These are phyloP conservation scores for Starmerella vaccinii DNA, from an alignment of 805 yeast species.

Conservation along the genomic window DNA sequence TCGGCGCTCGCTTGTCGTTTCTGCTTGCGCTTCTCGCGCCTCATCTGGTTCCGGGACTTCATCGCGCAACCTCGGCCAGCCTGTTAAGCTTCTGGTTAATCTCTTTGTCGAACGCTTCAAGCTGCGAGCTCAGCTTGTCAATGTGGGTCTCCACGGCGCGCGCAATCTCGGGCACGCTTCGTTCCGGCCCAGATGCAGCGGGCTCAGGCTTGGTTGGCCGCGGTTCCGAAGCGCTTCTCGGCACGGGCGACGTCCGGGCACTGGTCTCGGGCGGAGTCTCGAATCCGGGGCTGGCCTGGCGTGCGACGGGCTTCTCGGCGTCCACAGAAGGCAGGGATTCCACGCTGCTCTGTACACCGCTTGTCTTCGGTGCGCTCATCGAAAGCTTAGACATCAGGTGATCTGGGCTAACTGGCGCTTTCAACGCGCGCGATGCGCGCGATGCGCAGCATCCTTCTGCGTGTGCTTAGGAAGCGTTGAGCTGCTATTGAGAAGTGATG, in stretches of 20 bases:
- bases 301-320: neutral
- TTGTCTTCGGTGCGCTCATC: neutral
- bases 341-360: neutral
- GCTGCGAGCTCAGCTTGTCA: slow-evolving; percentile 13
- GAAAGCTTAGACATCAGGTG: slow-evolving; percentile 2
- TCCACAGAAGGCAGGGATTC: neutral
- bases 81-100: slow-evolving; percentile 18
- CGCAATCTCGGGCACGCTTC: slow-evolving; percentile 18
- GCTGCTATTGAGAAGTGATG: too few species aligned
- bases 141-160: slow-evolving; percentile 19
- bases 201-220: neutral
- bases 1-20: neutral
- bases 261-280: neutral
- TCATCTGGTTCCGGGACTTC: slow-evolving; percentile 9
- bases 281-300: neutral
- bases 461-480: too few species aligned
- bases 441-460: too few species aligned
- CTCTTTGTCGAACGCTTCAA: slow-evolving; percentile 21
- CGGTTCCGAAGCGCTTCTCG: neutral
- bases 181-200: neutral
- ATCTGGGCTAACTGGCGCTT: neutral
- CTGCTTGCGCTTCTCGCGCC: slow-evolving; percentile 12
- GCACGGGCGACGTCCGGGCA: neutral
- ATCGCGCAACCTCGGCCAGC: slow-evolving; percentile 5
- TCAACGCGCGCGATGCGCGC: too few species aligned